Percentiles rank a stretch among this genome's conserved stretches.
Evolutionary conservation across 495 filamentous ascomycete species (phyloP).

Genomic region (Letharia columbiana): DNA sequence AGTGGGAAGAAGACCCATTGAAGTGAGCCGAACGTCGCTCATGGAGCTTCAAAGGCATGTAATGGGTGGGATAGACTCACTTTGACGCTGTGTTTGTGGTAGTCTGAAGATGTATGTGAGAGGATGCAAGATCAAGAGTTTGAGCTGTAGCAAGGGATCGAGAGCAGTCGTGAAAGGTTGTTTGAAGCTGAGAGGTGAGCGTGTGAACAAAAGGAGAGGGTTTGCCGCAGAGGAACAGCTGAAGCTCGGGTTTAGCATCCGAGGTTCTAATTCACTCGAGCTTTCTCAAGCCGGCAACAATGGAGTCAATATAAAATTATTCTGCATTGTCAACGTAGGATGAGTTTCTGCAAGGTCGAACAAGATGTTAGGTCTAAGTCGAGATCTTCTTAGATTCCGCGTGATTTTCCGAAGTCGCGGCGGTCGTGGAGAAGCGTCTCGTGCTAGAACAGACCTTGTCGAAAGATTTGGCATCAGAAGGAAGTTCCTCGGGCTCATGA

Average conservation of each 20-base stretch:
- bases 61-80: not conserved
- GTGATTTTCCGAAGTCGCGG: no score
- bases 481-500: not conserved
- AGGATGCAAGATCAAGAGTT: not conserved
- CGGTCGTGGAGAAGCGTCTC: no score
- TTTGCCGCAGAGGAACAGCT: not conserved
- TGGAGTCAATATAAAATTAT: not conserved
- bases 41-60: not conserved
- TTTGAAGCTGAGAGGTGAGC: not conserved
- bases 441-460: not conserved
- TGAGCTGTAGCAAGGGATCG: not conserved
- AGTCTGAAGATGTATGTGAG: not conserved
- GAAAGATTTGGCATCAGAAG: not conserved
- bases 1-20: not conserved
- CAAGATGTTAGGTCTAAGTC: no score
- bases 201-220: not conserved
- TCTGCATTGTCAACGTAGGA: not conserved
- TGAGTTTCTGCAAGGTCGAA: not conserved
- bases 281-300: not conserved
- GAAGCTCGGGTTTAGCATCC: not conserved
- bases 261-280: not conserved
- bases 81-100: not conserved
- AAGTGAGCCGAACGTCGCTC: not conserved
- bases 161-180: not conserved
- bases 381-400: no score